phyloP scores from a whole-genome alignment of 805 yeast species.

The Candida sphagnicola region DNA sequence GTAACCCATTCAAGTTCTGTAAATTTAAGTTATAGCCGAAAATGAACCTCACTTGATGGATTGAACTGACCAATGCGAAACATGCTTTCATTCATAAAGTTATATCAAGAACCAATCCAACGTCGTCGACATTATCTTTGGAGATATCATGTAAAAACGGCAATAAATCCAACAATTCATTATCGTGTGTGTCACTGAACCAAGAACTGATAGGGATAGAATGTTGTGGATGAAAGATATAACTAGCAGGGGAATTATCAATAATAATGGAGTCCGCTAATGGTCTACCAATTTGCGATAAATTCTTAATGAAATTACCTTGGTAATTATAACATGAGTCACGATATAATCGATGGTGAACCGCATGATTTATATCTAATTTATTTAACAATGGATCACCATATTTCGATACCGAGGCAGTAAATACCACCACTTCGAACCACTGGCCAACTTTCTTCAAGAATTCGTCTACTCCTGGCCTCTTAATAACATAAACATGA shows the following conservation, averaged over 20 bases:
- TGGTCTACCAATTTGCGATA: conserved; percentile 93
- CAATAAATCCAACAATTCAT: conserved; percentile 85
- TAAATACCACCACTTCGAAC: conserved; percentile 93
- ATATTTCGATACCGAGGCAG: conserved; percentile 92
- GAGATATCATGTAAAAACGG: conserved; percentile 89
- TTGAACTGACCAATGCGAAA: too few species aligned
- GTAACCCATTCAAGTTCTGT: too few species aligned
- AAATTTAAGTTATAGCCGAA: too few species aligned
- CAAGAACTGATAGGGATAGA: conserved; percentile 96
- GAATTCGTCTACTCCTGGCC: conserved; percentile 98
- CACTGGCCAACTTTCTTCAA: conserved; percentile 75
- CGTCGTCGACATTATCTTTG: conserved; percentile 69
- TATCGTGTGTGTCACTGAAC: conserved; percentile 98
- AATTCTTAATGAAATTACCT: conserved; percentile 91
- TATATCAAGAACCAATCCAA: conserved; percentile 80
- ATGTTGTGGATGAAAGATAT: conserved; percentile 95
- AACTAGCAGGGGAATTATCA: conserved; percentile 98
- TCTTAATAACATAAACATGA: conserved; percentile 91
- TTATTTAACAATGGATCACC: conserved; percentile 94
- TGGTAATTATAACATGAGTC: conserved; percentile 92
- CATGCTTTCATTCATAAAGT: conserved; percentile 34
- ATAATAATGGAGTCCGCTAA: conserved; percentile 79
- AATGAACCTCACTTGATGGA: neutral
- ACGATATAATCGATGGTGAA: conserved; percentile 90
- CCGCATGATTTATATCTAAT: conserved; percentile 66